Base-by-base conservation (phyloP, 164 flowering plant species). In the Dillenia suffruticosa region DNA sequence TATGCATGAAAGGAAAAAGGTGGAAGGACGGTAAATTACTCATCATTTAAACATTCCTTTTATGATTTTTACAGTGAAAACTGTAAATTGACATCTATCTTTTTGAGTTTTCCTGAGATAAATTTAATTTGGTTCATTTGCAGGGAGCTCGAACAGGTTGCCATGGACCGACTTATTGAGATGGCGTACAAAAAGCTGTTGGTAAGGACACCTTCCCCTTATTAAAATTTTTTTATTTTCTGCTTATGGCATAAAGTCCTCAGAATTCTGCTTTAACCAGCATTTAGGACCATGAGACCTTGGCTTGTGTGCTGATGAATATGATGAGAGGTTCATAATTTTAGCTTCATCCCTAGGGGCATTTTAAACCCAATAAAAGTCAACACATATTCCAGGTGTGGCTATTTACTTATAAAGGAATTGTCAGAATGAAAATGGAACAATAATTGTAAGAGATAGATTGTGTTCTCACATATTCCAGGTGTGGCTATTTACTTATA, bases 111-210 rank as follows among this genome's bases (percentile, higher is more conserved):
- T 45, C 44, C 60, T 49, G 60, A 50, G 12, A 22, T 45, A n/a
- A 26, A 19, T 47, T 24, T 48, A 52, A 48, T 58, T 14, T 62
- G 44, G 56, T 63, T 66, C 46, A 53, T 70, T 50, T 79, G 72
- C 87, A 90, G 96, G 83, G 65, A 66, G 47, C 84, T 76, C 68
- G 96, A 92, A 80, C 83, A 76, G 68, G 66, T 77, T 70, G 96
- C 97, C 8, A 75, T 92, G 88, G 73, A 83, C 70, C 80, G 77
- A 63, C 88, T 90, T 59, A 73, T 79, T 62, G 96, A 90, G 73
- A 67, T 81, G 77, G 85, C 96, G 57, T 90, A 81, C 70, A 80
- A 65, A 69, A 92, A 85, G 76, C 74, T 69, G 63, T 65, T 84
- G 98, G 98, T 92, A 76, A 63, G 40, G 5, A 32, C 40, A 32